phyloP scores from a whole-genome alignment of 768 basidiomycete species.

The Tylopilus plumbeoviolaceoides region DNA sequence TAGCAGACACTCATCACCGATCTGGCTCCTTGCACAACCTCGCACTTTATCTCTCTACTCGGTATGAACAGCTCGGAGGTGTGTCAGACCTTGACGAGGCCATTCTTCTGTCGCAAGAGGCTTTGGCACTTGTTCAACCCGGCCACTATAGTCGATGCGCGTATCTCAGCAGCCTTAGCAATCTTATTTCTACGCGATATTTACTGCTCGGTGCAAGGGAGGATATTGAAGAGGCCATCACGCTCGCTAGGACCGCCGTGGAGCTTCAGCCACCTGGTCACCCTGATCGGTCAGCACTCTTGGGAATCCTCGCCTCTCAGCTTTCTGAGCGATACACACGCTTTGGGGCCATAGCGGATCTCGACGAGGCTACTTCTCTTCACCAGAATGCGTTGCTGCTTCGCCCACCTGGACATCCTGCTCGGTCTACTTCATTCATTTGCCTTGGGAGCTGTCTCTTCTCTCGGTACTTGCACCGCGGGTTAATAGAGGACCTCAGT shows the following conservation, averaged over 20 bases:
- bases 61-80: neutral
- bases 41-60: neutral
- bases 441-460: neutral
- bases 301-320: neutral
- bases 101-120: neutral
- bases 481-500: neutral
- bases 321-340: neutral
- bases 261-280: neutral
- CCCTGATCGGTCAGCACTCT: neutral
- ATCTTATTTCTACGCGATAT: neutral
- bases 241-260: neutral
- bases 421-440: neutral
- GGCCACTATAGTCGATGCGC: neutral
- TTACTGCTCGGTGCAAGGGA: neutral
- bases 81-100: neutral
- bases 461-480: neutral
- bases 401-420: neutral
- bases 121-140: neutral
- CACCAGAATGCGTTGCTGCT: neutral
- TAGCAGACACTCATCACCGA: neutral
- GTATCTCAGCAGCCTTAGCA: neutral
- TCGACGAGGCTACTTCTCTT: neutral
- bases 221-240: neutral
- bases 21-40: neutral
- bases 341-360: neutral